Evolutionary conservation across 2,329 filamentous ascomycete genomes (phyloP), one percentile per base, ranked within the genome.

Genomic region (Fusarium sp.): DNA sequence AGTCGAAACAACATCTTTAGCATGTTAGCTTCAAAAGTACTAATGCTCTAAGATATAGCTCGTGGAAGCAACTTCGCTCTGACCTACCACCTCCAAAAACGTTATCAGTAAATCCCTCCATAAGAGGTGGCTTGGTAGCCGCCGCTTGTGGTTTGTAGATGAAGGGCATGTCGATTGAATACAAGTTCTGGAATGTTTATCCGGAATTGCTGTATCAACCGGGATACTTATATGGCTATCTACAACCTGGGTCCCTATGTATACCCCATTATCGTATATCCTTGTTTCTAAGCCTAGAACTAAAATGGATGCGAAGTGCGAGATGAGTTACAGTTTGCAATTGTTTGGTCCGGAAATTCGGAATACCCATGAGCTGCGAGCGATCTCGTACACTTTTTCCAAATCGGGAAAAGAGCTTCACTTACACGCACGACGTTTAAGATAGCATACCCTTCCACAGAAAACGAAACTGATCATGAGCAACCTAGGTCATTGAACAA

Each of bases 321-420:
- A 53, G 49, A 21, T 21, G 39, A 31, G 28, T 31, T 31, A 13
- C 28, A 31, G 28, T 3, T 11, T 42, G 4, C 19, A 22, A 17
- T 45, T 6, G 17, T 33, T 1, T 6, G 13, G 7, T 21, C 36
- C 51, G 51, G 39, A 54, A 46, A 17, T 14, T 36, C 51, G 39
- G 39, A 46, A 46, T 21, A 21, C 17, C 28, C 1, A 9, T 15
- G 11, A 24, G 28, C 14, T n/a, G n/a, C 22, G 21, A 17, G 14
- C 17, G 5, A 62, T n/a, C 40, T 64, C 59, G 62, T 49, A 58
- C 44, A 46, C 43, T 42, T 43, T 58, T 21, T 58, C 62, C 47
- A 2, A 58, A 65, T 43, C 10, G 21, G 59, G 62, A 49, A 58
- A 54, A 17, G 21, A 11, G 15, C 21, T 10, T 15, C n/a, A 36